Conservation (phyloP, 768 basidiomycete species). For the Boletus rubroflammeus region DNA sequence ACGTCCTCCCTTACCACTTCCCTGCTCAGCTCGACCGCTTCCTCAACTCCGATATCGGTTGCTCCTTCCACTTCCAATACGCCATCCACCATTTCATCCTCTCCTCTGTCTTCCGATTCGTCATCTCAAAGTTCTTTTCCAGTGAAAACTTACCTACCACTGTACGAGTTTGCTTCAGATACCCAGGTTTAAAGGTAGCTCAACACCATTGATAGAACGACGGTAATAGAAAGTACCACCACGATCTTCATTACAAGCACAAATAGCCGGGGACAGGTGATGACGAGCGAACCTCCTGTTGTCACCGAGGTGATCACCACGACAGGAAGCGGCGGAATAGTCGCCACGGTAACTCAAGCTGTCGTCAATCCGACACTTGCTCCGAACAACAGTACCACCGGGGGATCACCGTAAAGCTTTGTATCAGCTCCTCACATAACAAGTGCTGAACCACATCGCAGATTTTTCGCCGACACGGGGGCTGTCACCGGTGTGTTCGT, state of each 20-base stretch:
- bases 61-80: slow-evolving; percentile 13
- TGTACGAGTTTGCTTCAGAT: slow-evolving; percentile 24
- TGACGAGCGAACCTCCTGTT: slow-evolving; percentile 49
- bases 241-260: slow-evolving; percentile 59
- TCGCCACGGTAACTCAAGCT: slow-evolving; percentile 58
- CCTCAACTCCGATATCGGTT: slow-evolving; percentile 19
- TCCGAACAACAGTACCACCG: slow-evolving; percentile 40
- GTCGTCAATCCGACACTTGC: slow-evolving; percentile 71
- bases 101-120: slow-evolving; percentile 2
- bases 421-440: not conserved
- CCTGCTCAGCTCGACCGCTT: not conserved
- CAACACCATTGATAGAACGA: slow-evolving; percentile 41
- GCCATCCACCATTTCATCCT: slow-evolving; percentile 8
- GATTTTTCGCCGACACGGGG: slow-evolving; percentile 85
- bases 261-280: slow-evolving; percentile 47
- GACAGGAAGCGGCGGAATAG: slow-evolving; percentile 49
- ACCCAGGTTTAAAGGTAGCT: slow-evolving; percentile 5
- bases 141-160: slow-evolving; percentile 11
- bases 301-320: slow-evolving; percentile 57
- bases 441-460: slow-evolving; percentile 27
- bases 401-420: slow-evolving; percentile 46
- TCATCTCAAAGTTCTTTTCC: slow-evolving; percentile 8
- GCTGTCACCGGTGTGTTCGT: slow-evolving; percentile 92
- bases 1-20: slow-evolving; percentile 8
- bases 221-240: slow-evolving; percentile 43